Base-by-base conservation (phyloP, 345 rosid species). In the Hibiscus trionum region DNA sequence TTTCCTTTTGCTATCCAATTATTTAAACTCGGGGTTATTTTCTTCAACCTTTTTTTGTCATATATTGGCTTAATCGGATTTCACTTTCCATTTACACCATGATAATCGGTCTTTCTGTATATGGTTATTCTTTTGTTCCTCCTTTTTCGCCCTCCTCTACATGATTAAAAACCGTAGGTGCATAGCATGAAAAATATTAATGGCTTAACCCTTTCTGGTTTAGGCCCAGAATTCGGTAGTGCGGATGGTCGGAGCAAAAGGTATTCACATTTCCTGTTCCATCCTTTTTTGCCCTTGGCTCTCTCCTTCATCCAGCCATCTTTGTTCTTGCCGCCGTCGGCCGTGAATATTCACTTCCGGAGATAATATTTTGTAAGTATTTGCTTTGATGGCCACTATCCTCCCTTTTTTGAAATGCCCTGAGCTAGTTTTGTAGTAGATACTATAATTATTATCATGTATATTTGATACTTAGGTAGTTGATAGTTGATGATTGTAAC, bases 211-310 rank as follows among this genome's bases (percentile, higher is more conserved):
- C 15, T 24, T n/a, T 69, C 81, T 7, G 5, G 5, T 62, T 70
- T 81, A 94, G 99, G 99, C 78, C 97, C 99, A 33, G 97, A 94
- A 80, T 91, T 84, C 9, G 97, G 99, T 69, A 86, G 81, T 57
- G 46, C 73, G 16, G 91, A 89, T 82, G 78, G 81, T 67, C 82
- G 96, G 75, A 82, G 86, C 74, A 91, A 84, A 76, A 90, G 81
- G 88, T 80, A 87, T 31, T 92, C 88, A 24, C 86, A 90, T 11
- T 90, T 91, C 83, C 86, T 90, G 9, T 95, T 95, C 79, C 99
- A 95, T 85, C 99, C 99, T 10, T 88, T 81, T 84, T 79, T 88
- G 77, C 98, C 98, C 46, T 84, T 94, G 3, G 95, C 90, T 31
- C 84, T 94, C 61, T 94, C 98, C 59, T 55, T 55, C 66, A 82